Percentiles rank a stretch among this genome's conserved stretches.
phyloP scores from a whole-genome alignment of 2,329 filamentous ascomycete genomes.

The Grosmannia huntii region DNA sequence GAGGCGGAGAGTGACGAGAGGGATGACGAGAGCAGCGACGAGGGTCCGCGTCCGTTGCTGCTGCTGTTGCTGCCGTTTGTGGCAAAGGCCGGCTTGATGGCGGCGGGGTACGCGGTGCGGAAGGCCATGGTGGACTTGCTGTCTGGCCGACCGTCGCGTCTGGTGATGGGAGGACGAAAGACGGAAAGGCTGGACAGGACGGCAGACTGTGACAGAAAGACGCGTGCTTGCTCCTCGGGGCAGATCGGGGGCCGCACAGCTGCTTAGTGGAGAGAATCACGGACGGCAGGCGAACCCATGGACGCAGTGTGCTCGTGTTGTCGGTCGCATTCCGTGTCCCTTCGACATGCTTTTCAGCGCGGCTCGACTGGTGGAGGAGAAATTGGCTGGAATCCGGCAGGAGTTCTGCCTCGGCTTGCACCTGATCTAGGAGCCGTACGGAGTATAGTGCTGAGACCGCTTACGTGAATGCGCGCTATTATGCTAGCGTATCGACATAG shows the following conservation, averaged over 20 bases:
- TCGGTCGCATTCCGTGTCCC: neutral
- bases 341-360: neutral
- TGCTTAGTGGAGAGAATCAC: neutral
- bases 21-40: slow-evolving; percentile 42
- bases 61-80: slow-evolving; percentile 28
- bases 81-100: slow-evolving; percentile 33
- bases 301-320: neutral
- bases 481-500: neutral
- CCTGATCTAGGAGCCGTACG: neutral
- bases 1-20: slow-evolving; percentile 45
- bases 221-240: neutral
- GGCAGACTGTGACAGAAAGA: neutral
- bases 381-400: neutral
- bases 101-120: slow-evolving; percentile 28
- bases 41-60: neutral
- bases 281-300: neutral
- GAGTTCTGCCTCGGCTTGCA: slow-evolving; percentile 9
- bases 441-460: neutral
- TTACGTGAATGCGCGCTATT: too few species aligned
- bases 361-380: neutral
- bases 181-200: neutral
- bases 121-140: slow-evolving; percentile 25
- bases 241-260: neutral
- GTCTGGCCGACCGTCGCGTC: neutral
- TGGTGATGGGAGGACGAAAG: neutral